Evolutionary conservation across 2,329 filamentous ascomycete genomes (phyloP).

Genomic region (Colletotrichum truncatum): DNA sequence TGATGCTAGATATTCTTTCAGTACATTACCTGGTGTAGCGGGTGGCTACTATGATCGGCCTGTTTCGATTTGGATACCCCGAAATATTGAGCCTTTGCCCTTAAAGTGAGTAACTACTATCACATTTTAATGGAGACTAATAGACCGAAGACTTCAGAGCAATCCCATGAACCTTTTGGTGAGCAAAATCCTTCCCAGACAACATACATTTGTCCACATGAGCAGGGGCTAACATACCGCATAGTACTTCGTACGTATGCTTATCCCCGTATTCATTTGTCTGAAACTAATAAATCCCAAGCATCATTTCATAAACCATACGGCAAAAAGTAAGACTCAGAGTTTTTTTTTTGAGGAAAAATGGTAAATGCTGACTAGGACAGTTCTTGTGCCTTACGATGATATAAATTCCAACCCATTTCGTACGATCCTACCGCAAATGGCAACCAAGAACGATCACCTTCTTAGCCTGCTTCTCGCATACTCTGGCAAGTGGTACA

Average conservation of each 20-base stretch:
- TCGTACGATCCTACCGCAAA: constrained; percentile 59
- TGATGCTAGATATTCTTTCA: too few relatives aligned
- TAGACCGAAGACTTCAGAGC: constrained; percentile 65
- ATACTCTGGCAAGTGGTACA: constrained; percentile 64
- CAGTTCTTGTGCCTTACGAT: constrained; percentile 59
- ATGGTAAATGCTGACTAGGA: constrained; percentile 48
- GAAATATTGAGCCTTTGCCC: constrained; percentile 58
- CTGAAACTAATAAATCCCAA: constrained; percentile 32
- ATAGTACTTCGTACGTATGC: constrained; percentile 57
- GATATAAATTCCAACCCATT: constrained; percentile 62
- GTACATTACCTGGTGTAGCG: constrained; percentile 52
- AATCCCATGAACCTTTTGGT: constrained; percentile 83
- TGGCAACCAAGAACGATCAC: constrained; percentile 75
- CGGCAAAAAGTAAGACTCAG: constrained; percentile 66
- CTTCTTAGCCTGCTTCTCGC: constrained; percentile 81
- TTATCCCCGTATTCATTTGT: neutral
- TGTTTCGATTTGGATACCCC: constrained; percentile 67
- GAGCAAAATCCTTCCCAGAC: constrained; percentile 33
- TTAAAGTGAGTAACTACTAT: constrained; percentile 42
- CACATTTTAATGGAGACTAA: constrained; percentile 29
- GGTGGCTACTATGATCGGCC: constrained; percentile 77
- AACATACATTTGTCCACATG: neutral
- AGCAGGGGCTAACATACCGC: constrained; percentile 32
- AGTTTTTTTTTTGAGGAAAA: neutral
- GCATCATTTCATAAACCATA: constrained; percentile 80